Conservation (phyloP, 257 asterid genomes). For the Paraleonurus japonicus region DNA sequence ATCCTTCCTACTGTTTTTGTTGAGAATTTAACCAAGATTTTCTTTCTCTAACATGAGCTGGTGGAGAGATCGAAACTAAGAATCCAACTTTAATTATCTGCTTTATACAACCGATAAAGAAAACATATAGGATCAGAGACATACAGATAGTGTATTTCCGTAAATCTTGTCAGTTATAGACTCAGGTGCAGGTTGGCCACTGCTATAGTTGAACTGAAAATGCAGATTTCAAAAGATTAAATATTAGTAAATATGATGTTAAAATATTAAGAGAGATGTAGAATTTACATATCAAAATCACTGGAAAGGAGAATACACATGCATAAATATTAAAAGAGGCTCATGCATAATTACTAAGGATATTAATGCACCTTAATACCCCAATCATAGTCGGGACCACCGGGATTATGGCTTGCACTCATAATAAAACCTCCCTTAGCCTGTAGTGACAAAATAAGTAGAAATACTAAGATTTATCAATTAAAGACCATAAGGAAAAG, state of each 20-base stretch:
- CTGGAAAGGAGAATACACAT: neutral
- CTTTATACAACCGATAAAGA: neutral
- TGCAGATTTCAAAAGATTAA: slow-evolving; percentile 18
- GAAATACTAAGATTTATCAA: slow-evolving; percentile 12
- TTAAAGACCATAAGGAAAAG: slow-evolving; percentile 7
- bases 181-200: slow-evolving; percentile 99
- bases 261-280: neutral
- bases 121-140: slow-evolving; percentile 28
- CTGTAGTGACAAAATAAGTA: slow-evolving; percentile 36
- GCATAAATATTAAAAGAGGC: neutral
- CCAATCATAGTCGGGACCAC: slow-evolving; percentile 99
- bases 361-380: slow-evolving; percentile 78
- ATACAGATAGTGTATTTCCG: slow-evolving; percentile 97
- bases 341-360: neutral
- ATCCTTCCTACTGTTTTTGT: neutral
- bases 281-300: neutral
- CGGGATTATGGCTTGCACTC: slow-evolving; percentile 99
- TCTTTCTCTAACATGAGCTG: neutral
- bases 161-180: slow-evolving; percentile 94
- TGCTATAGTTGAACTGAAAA: slow-evolving; percentile 90
- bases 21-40: neutral
- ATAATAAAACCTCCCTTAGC: slow-evolving; percentile 96
- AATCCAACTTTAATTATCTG: neutral
- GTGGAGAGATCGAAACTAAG: neutral
- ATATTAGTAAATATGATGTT: neutral